A percentile compares a stretch with the other conserved stretches of the same genome.
Conservation (phyloP, 305 asterid species). For the Coffea humblotiana region DNA sequence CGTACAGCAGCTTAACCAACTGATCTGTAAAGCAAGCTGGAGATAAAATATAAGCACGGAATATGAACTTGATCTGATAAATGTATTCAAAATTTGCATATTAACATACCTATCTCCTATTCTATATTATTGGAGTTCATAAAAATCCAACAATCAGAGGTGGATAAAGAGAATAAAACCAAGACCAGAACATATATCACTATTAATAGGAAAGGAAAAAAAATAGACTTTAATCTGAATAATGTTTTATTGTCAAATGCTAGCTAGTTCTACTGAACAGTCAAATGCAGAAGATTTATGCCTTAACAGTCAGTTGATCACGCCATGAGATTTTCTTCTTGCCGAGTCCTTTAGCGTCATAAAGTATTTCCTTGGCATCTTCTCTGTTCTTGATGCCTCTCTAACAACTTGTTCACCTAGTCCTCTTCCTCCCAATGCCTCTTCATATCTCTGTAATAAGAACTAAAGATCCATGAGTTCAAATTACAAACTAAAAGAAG, state of each 20-base stretch:
- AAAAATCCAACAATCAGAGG: neutral
- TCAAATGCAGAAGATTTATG: neutral
- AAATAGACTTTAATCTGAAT: neutral
- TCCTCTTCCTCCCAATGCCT: neutral
- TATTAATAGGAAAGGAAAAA: neutral
- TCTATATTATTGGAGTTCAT: neutral
- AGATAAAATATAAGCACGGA: no score
- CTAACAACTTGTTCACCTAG: neutral
- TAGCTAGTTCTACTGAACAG: neutral
- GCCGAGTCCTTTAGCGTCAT: neutral
- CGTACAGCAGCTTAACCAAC: neutral
- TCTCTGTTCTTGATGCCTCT: neutral
- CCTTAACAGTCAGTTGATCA: neutral
- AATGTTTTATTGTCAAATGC: neutral
- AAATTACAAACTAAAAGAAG: neutral
- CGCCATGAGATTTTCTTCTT: neutral
- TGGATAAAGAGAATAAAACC: neutral
- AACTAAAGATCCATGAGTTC: neutral
- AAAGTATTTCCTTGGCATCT: neutral
- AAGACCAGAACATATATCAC: neutral
- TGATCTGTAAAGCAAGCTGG: neutral
- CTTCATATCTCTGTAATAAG: slow-evolving; percentile 5
- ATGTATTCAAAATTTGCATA: no score
- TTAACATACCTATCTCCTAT: neutral
- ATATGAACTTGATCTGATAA: neutral